Base-by-base conservation (phyloP, 495 filamentous ascomycete species). In the Tetracladium setigerum region DNA sequence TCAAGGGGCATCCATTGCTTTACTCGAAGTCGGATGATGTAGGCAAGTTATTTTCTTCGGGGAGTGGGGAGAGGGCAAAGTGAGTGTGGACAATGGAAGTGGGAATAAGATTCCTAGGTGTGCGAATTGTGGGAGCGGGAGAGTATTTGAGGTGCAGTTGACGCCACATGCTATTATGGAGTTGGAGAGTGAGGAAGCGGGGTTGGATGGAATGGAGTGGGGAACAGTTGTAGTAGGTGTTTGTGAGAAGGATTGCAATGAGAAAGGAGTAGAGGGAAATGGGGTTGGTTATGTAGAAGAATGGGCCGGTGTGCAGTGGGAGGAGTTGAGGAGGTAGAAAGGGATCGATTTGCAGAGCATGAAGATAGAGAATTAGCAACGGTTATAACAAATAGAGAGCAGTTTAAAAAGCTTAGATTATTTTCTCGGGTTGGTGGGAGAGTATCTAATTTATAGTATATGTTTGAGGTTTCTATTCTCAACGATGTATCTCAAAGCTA, bases 281-380 rank as follows among this genome's bases (percentile, higher is more conserved):
- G 62, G 67, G 30, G 69, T 74, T 16, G 86, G 78, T 1, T 96
- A 89, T 68, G 54, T 89, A 34, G 94, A 96, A 68, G 92, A 98
- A 67, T 96, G 94, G 91, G 83, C 77, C 15, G 91, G 92, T 7
- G 92, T 96, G 59, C 92, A 97, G 69, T 98, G 91, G 92, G 92
- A 97, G 71, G 87, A 95, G 64, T 37, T 58, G 15, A 45, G 30
- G 16, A 36, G 34, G 13, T 16, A 36, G 16, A 36, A 34, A 36
- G 22, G 22, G 22, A 27, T 27, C 7, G 22, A 27, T 27, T 27
- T 27, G 22, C 22, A 27, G 3, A 27, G 22, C 22, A 7, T 27
- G 22, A 3, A 27, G 3, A 27, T 27, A 27, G 22, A 27, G 22
- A 27, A 27, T 3, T 3, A 7, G 22, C 22, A 27, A n/a, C n/a